Conservation (phyloP, 2,329 filamentous ascomycete species). For the Aspergillus tanneri region DNA sequence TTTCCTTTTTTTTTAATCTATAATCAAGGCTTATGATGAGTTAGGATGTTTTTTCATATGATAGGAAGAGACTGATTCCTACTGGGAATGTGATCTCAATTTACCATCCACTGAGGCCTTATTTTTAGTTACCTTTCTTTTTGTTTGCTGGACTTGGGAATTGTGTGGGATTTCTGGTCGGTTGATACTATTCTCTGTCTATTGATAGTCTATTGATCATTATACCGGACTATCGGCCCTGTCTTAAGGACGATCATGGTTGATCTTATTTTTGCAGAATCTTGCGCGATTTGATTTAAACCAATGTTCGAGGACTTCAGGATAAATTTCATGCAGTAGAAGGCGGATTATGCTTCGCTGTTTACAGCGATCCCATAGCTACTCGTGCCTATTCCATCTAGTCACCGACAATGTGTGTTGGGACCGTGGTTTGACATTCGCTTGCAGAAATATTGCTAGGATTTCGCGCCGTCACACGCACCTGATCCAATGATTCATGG, state of each 20-base stretch:
- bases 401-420: too few species aligned
- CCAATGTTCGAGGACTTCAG: too few species aligned
- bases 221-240: background rate
- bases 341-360: too few species aligned
- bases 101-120: conserved; percentile 45
- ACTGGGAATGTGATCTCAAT: conserved; percentile 41
- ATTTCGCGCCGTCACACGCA: too few species aligned
- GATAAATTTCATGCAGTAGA: background rate
- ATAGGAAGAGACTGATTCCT: conserved; percentile 51
- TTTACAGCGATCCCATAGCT: too few species aligned
- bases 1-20: conserved; percentile 19
- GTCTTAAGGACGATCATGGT: background rate
- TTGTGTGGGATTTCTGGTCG: background rate
- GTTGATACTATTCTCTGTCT: background rate
- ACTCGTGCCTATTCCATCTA: too few species aligned
- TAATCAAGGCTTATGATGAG: conserved; percentile 46
- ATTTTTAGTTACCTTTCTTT: conserved; percentile 11
- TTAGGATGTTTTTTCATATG: conserved; percentile 37
- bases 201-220: background rate
- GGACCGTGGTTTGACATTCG: too few species aligned
- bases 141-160: conserved; percentile 1
- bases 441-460: too few species aligned
- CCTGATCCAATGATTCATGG: too few species aligned
- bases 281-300: background rate
- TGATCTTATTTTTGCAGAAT: background rate